Conservation (phyloP, 345 rosid species). For the Zanthoxylum bungeanum region DNA sequence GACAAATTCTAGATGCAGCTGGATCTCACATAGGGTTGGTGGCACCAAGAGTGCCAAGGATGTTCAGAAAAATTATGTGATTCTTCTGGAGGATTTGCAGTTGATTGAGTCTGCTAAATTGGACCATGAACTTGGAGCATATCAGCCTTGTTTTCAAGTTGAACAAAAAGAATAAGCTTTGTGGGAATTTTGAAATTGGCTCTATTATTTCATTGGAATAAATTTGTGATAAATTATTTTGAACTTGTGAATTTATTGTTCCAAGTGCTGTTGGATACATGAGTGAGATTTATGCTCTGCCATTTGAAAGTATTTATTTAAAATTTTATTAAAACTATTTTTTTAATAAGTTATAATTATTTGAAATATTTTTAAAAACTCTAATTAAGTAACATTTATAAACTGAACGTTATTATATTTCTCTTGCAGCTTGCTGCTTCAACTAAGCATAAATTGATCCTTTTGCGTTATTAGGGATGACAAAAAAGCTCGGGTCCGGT, state of each 20-base stretch:
- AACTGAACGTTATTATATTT: constrained; percentile 8
- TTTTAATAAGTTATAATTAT: no score
- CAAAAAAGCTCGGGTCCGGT: no score
- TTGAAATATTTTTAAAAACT: no score
- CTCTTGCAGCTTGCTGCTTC: constrained; percentile 42
- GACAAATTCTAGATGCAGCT: no score
- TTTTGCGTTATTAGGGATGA: no score
- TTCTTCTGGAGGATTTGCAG: constrained; percentile 62
- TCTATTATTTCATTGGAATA: neutral
- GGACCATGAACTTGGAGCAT: constrained; percentile 42
- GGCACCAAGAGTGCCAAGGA: constrained; percentile 60
- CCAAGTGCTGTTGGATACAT: neutral
- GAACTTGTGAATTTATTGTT: neutral
- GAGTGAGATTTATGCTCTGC: neutral
- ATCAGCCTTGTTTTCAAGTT: constrained; percentile 35
- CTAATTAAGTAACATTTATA: no score
- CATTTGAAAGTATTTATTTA: no score
- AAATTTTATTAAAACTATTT: no score
- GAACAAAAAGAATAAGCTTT: neutral
- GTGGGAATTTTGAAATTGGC: neutral
- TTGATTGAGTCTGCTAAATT: constrained; percentile 57
- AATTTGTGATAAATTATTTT: neutral
- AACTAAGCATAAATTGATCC: constrained; percentile 39
- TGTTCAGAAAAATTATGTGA: constrained; percentile 51
- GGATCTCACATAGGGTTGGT: no score